A percentile compares a stretch with the other conserved stretches of the same genome.
Evolutionary conservation across 306 rosid species (phyloP).

Genomic region (Dryas octopetala): DNA sequence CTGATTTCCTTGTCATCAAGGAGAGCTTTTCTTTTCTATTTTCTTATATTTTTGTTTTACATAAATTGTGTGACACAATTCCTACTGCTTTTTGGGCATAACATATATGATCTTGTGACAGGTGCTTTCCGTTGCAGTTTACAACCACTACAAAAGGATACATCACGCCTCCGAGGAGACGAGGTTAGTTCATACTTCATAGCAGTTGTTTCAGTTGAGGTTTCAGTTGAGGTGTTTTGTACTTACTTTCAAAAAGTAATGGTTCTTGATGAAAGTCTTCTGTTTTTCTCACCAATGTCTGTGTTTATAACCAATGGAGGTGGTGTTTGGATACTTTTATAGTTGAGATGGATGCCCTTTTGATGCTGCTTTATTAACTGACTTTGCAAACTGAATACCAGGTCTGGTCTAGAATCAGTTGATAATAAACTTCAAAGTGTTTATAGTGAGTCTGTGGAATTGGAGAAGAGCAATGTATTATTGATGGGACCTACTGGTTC

Average conservation of each 20-base stretch:
- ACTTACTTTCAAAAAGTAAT: not conserved
- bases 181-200: constrained; percentile 22
- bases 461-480: constrained; percentile 66
- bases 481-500: constrained; percentile 79
- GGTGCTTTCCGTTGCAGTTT: constrained; percentile 81
- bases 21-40: not conserved
- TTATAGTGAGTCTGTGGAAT: constrained; percentile 49
- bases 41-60: not conserved
- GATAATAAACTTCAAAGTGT: constrained; percentile 24
- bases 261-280: not conserved
- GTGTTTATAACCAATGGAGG: not conserved
- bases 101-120: constrained; percentile 20
- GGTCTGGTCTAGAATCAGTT: constrained; percentile 18
- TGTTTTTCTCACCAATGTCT: not conserved
- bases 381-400: constrained; percentile 14
- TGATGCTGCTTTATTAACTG: constrained; percentile 18
- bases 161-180: constrained; percentile 35
- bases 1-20: too few species aligned
- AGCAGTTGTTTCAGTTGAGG: not conserved
- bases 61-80: not conserved
- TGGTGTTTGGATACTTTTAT: not conserved
- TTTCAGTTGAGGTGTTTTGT: not conserved
- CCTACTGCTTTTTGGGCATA: not conserved
- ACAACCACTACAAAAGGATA: constrained; percentile 69
- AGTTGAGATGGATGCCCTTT: constrained; percentile 2